phyloP scores from a whole-genome alignment of 805 yeast genomes.

The Wickerhamomyces bovis region DNA sequence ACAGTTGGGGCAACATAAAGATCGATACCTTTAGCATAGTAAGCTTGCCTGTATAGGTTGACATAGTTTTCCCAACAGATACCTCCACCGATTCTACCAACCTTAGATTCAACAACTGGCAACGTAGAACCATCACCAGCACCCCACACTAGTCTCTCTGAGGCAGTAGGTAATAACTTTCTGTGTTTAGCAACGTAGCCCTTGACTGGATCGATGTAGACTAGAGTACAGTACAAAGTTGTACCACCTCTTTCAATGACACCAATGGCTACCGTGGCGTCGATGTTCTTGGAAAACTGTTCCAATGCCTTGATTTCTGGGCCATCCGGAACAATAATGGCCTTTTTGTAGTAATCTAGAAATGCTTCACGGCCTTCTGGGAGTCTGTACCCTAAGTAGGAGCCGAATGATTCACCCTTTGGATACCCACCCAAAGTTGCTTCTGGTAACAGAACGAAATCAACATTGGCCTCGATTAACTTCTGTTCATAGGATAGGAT shows the following conservation, averaged over 20 bases:
- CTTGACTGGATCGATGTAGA: conserved; percentile 32
- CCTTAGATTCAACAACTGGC: conserved; percentile 30
- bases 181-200: conserved; percentile 39
- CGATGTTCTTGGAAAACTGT: conserved; percentile 28
- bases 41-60: conserved; percentile 35
- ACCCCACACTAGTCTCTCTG: conserved; percentile 41
- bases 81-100: conserved; percentile 38
- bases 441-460: conserved; percentile 39
- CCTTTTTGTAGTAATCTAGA: conserved; percentile 29
- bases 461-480: conserved; percentile 26
- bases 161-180: conserved; percentile 39
- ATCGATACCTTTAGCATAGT: conserved; percentile 37
- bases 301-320: conserved; percentile 30
- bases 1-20: conserved; percentile 41
- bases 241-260: conserved; percentile 35
- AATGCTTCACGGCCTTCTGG: conserved; percentile 37
- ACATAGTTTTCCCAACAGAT: conserved; percentile 44
- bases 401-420: conserved; percentile 37
- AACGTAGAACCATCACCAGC: conserved; percentile 42
- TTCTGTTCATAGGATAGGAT: conserved; percentile 34
- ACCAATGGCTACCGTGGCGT: conserved; percentile 33
- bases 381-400: conserved; percentile 36
- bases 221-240: conserved; percentile 36
- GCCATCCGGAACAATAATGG: conserved; percentile 30
- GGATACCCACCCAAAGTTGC: conserved; percentile 43